Conservation (phyloP, 441 rosid genomes). For the Macaranga tanarius region DNA sequence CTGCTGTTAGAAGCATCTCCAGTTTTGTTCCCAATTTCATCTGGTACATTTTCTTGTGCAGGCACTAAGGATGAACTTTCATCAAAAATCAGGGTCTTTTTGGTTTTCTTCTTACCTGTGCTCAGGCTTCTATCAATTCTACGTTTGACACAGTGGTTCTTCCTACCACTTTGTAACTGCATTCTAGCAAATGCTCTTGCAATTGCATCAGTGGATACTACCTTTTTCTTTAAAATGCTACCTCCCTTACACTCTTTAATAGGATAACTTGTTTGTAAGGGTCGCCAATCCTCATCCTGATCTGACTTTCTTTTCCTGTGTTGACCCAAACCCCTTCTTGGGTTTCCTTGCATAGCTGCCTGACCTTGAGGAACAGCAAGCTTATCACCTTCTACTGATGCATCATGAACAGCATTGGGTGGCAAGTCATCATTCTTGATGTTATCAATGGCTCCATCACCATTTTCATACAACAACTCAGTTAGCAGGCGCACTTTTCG, state of each 20-base stretch:
- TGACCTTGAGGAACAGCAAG: constrained; percentile 28
- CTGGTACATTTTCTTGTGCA: constrained; percentile 33
- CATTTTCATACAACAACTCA: constrained; percentile 57
- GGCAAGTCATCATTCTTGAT: constrained; percentile 37
- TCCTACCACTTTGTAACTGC: constrained; percentile 32
- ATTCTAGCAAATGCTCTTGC: constrained; percentile 29
- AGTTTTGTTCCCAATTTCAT: constrained; percentile 33
- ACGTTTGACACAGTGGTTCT: constrained; percentile 36
- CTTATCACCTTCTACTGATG: constrained; percentile 30
- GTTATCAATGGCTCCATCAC: constrained; percentile 29
- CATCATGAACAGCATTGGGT: constrained; percentile 32
- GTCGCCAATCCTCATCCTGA: constrained; percentile 43
- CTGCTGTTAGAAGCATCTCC: constrained; percentile 27
- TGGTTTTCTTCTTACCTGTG: constrained; percentile 50
- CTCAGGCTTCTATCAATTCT: constrained; percentile 40
- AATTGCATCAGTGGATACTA: constrained; percentile 36
- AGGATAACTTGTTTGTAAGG: constrained; percentile 35
- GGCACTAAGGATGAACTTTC: constrained; percentile 35
- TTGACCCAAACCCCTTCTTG: constrained; percentile 34
- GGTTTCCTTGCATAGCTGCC: constrained; percentile 33
- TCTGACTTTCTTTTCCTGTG: constrained; percentile 59
- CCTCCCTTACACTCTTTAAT: constrained; percentile 37
- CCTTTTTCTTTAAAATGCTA: constrained; percentile 34
- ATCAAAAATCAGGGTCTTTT: constrained; percentile 38
- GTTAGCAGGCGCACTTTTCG: constrained; percentile 70